These are phyloP conservation scores for Flaveria trinervia DNA, from an alignment of 129 eudicot species.

Conservation along the genomic window DNA sequence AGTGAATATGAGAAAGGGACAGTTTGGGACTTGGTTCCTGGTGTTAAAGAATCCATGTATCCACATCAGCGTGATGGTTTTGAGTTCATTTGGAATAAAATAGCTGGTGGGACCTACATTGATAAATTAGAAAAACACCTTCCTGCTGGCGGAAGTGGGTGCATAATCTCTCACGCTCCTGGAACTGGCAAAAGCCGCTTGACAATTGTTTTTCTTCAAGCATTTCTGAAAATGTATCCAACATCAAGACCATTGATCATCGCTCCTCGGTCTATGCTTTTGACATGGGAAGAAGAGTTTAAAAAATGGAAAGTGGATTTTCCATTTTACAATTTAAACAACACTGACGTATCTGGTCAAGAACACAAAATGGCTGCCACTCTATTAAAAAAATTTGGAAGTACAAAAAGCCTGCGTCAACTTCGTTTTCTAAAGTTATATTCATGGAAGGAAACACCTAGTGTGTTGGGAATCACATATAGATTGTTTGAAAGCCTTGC, in stretches of 20 bases:
- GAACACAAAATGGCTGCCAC: slow-evolving; percentile 28
- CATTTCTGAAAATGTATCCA: slow-evolving; percentile 59
- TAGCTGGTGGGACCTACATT: slow-evolving; percentile 57
- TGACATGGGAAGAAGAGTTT: slow-evolving; percentile 60
- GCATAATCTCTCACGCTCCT: slow-evolving; percentile 91
- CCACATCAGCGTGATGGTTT: slow-evolving; percentile 86
- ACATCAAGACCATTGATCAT: slow-evolving; percentile 51
- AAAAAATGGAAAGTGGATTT: slow-evolving; percentile 49
- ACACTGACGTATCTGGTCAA: slow-evolving; percentile 30
- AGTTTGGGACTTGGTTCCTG: slow-evolving; percentile 68
- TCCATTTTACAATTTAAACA: slow-evolving; percentile 42
- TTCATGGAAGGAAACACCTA: slow-evolving; percentile 53
- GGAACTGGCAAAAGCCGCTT: slow-evolving; percentile 84
- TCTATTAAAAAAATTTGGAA: slow-evolving; percentile 42
- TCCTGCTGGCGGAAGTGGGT: slow-evolving; percentile 50
- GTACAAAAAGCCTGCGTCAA: neutral
- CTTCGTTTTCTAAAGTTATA: slow-evolving; percentile 44
- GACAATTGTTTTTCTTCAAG: slow-evolving; percentile 48
- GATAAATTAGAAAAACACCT: slow-evolving; percentile 38
- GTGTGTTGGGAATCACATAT: slow-evolving; percentile 74
- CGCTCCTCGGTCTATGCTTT: slow-evolving; percentile 58
- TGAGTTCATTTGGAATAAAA: slow-evolving; percentile 63
- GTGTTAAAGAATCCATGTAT: slow-evolving; percentile 48
- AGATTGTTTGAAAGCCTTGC: slow-evolving; percentile 52
- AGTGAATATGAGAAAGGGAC: slow-evolving; percentile 36